Evolutionary conservation across 2,329 filamentous ascomycete genomes (phyloP), one percentile per base, ranked within the genome.

Genomic region (Penicillium sp.): DNA sequence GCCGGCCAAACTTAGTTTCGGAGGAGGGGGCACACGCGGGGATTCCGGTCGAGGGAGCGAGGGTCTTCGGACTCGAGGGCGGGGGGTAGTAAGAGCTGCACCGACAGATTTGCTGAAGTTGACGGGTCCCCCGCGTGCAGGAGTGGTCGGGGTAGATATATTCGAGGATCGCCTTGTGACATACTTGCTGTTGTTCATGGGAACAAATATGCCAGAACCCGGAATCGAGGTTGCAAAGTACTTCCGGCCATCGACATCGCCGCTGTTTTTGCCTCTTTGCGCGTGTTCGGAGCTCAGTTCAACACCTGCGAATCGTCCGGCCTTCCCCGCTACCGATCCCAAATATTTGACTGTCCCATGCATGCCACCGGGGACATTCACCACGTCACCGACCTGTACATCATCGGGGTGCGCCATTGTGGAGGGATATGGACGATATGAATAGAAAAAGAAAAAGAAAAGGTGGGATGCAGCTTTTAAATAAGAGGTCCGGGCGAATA

Each of bases 281-380:
- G 92, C 90, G 78, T 88, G 95, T 65, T 96, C 90, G 52, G 84
- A 80, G 68, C 88, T 86, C 61, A 99, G 81, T 75, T 99, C 94
- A 36, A 99, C 90, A 45, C 94, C 94, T 33, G 91, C 92, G 79
- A 99, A 99, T 21, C 85, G 84, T 50, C 94, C 94, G 65, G 89
- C 91, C 79, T 96, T 97, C 61, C 92, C 92, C 66, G 87, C 85
- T 40, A 99, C 93, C 39, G 81, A 81, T 44, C 94, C 94, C 60
- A 97, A 81, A 71, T 96, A 99, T 72, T 90, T 93, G 64, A 97
- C 87, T 2, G 86, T 89, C 48, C 94, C 94, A 64, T 88, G 81
- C 92, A 99, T 96, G 72, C 88, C 91, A 41, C 94, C 94, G 2
- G 93, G 92, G 46, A 97, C 93, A 65, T 97, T 92, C 60, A 97